Percentiles rank a stretch among this genome's conserved stretches.
phyloP scores from a whole-genome alignment of 441 rosid species.

The Kokia cookei region DNA sequence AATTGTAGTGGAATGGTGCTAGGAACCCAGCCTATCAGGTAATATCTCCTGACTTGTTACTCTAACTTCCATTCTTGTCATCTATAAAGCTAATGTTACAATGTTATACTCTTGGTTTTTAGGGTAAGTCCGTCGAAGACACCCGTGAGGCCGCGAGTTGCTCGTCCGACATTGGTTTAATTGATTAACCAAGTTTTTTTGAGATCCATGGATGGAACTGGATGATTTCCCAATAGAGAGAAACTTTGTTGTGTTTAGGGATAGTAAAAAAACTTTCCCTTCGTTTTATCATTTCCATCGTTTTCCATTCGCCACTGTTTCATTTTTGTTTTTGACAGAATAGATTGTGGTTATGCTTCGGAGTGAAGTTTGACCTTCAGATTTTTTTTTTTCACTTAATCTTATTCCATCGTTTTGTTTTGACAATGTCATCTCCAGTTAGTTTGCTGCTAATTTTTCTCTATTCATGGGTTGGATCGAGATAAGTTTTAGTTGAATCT shows the following conservation, averaged over 20 bases:
- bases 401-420: constrained; percentile 1
- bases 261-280: constrained; percentile 22
- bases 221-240: constrained; percentile 27
- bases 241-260: constrained; percentile 25
- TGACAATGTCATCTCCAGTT: not conserved
- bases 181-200: not conserved
- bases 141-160: constrained; percentile 61
- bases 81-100: not conserved
- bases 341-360: constrained; percentile 30
- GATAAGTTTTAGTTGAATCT: no score
- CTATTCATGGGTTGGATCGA: not conserved
- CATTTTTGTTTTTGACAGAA: constrained; percentile 27
- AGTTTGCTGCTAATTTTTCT: not conserved
- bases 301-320: constrained; percentile 27
- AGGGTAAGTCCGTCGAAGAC: constrained; percentile 80
- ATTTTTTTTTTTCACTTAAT: constrained; percentile 1
- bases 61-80: not conserved
- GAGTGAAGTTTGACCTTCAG: constrained; percentile 25
- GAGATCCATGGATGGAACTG: constrained; percentile 22
- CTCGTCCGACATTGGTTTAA: constrained; percentile 36
- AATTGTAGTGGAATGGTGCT: constrained; percentile 48
- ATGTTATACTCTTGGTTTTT: not conserved
- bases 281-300: constrained; percentile 27
- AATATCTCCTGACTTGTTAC: not conserved
- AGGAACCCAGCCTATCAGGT: constrained; percentile 50